Evolutionary conservation across 768 basidiomycete genomes (phyloP), one percentile per base, ranked within the genome.

Genomic region (Lepiota brunneoincarnata): DNA sequence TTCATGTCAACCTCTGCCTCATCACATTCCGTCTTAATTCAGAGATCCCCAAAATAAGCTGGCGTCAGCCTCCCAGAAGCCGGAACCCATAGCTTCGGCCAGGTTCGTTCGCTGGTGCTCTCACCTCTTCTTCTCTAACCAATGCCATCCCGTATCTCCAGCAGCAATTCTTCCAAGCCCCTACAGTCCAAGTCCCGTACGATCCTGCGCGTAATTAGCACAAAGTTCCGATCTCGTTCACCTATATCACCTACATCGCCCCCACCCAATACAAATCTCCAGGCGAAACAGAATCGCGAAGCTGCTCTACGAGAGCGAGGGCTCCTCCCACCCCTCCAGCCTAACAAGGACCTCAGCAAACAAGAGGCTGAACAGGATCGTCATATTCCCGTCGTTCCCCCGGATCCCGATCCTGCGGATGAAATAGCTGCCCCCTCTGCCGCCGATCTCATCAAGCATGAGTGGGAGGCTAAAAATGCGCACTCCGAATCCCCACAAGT

Each of bases 231-330:
- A 10, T 26, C 59, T 9, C 34, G 23, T 10, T 40, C 48, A 37
- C 43, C 26, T 42, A 44, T n/a, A 35, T 26, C 38, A 34, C 39
- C 36, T 18, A 54, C 43, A 55, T 56, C 54, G 31, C 57, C 51
- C 52, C 60, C 63, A 20, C 60, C 58, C 42, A 56, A 54, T 28
- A 50, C 64, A 26, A 62, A 59, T 49, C 63, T 61, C 40, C 61
- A 62, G 49, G 64, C 72, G 5, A 71, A 68, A 38, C 73, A 74
- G 23, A 67, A 69, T 12, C 72, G 80, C 18, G 78, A 83, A 42
- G 83, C 81, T 2, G 84, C 84, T 1, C 73, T 86, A 18, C 77
- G 84, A 11, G 83, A 77, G 59, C 77, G 83, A 28, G 84, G 84
- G 0, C 69, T 87, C 36, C 69, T 80, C 2, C 83, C 85, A 20